A percentile compares a stretch with the other conserved stretches of the same genome.
Conservation (phyloP, 2,329 filamentous ascomycete species). For the Diaporthe sp. region DNA sequence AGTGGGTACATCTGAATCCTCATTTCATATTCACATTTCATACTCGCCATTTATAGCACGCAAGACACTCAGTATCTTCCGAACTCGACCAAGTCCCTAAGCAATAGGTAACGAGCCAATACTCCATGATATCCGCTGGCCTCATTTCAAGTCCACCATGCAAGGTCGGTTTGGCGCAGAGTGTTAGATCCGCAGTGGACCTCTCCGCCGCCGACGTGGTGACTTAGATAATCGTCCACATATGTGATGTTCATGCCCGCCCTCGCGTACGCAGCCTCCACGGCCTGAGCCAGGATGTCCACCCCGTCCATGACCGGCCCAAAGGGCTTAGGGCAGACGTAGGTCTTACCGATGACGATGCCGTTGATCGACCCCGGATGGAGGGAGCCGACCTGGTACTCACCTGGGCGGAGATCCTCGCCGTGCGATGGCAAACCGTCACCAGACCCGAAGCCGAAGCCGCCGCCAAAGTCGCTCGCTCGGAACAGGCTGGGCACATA, state of each 20-base stretch:
- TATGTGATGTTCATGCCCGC: background rate
- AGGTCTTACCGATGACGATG: background rate
- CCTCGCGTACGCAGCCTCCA: background rate
- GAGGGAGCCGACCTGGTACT: background rate
- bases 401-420: background rate
- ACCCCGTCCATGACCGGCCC: background rate
- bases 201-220: background rate
- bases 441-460: background rate
- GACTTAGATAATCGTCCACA: background rate
- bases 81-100: background rate
- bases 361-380: background rate
- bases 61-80: background rate
- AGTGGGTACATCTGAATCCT: too few relatives aligned
- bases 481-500: background rate
- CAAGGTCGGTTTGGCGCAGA: background rate
- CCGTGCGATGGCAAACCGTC: background rate
- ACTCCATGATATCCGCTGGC: background rate
- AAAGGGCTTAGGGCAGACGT: background rate
- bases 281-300: background rate
- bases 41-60: background rate
- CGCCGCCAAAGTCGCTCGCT: background rate
- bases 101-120: background rate
- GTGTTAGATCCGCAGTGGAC: background rate
- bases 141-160: background rate
- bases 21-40: background rate